These are phyloP conservation scores for Lophiostoma macrostomum DNA, from an alignment of 495 filamentous ascomycete species.

Conservation along the genomic window DNA sequence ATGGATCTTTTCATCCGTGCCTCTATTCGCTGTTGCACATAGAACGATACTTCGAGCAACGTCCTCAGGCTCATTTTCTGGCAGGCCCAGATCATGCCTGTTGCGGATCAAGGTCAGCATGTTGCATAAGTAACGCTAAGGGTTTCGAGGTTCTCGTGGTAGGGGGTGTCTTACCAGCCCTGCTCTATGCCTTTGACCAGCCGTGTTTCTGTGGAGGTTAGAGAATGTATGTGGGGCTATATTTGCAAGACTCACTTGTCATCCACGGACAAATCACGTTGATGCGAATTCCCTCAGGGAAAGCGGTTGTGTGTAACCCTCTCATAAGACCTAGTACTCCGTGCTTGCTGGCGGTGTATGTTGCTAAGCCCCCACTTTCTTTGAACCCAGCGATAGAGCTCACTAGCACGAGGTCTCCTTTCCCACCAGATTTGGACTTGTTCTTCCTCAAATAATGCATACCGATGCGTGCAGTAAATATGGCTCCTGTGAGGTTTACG, in stretches of 20 bases:
- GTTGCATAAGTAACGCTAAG: too few species aligned
- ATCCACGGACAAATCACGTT: slow-evolving; percentile 46
- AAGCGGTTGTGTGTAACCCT: slow-evolving; percentile 35
- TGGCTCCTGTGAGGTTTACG: slow-evolving; percentile 39
- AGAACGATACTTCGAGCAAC: slow-evolving; percentile 37
- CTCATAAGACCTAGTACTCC: slow-evolving; percentile 43
- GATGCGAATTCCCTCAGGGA: slow-evolving; percentile 38
- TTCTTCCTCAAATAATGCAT: slow-evolving; percentile 38
- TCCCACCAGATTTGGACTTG: slow-evolving; percentile 7
- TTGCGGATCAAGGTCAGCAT: too few species aligned
- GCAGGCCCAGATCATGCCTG: slow-evolving; percentile 33
- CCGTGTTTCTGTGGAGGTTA: slow-evolving; percentile 31
- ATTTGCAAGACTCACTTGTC: slow-evolving; percentile 38
- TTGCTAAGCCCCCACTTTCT: slow-evolving; percentile 39
- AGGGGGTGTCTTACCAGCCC: too few species aligned
- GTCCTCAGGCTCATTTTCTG: slow-evolving; percentile 40
- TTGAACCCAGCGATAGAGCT: slow-evolving; percentile 42
- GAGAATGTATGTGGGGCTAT: not conserved
- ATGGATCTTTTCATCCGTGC: slow-evolving; percentile 20
- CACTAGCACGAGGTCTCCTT: slow-evolving; percentile 40
- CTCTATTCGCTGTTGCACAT: slow-evolving; percentile 37
- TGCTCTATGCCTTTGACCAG: slow-evolving; percentile 41
- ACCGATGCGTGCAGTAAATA: slow-evolving; percentile 40
- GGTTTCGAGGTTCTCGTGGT: too few species aligned
- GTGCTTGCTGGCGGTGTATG: slow-evolving; percentile 43